Percentiles rank a stretch among this genome's conserved stretches.
Evolutionary conservation across 768 basidiomycete species (phyloP).

Genomic region (Mycena pura): DNA sequence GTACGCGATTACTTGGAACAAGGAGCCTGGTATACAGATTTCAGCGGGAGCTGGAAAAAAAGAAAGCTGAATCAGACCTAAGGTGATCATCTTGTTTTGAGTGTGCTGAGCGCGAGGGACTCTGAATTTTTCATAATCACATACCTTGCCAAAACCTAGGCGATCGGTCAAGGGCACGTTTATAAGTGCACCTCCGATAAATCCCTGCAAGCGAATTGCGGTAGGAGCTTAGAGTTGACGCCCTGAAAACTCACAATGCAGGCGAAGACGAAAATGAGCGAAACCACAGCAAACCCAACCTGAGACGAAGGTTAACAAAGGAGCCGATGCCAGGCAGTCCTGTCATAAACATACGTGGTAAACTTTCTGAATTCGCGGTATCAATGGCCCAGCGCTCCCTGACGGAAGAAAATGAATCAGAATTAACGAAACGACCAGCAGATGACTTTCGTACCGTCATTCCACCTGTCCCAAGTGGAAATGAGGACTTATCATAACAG

Average conservation of each 20-base stretch:
- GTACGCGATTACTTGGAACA: slow-evolving; percentile 61
- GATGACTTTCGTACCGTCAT: slow-evolving; percentile 3
- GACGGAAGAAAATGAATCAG: background rate
- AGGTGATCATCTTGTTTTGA: slow-evolving; percentile 1
- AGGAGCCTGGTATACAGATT: slow-evolving; percentile 47
- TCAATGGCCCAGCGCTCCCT: slow-evolving; percentile 20
- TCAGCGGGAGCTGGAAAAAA: background rate
- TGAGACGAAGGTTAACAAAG: slow-evolving; percentile 25
- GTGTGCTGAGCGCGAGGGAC: background rate
- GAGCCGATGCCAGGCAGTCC: background rate
- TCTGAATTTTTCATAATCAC: background rate
- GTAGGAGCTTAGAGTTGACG: slow-evolving; percentile 18
- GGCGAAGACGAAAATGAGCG: slow-evolving; percentile 60
- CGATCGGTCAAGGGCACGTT: slow-evolving; percentile 55
- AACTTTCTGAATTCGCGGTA: slow-evolving; percentile 22
- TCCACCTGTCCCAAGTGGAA: background rate
- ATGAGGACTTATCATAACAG: background rate
- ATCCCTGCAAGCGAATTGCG: slow-evolving; percentile 44
- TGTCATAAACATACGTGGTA: slow-evolving; percentile 11
- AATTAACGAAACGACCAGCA: background rate
- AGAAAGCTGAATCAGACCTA: background rate
- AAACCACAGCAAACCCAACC: slow-evolving; percentile 61
- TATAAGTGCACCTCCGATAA: slow-evolving; percentile 48
- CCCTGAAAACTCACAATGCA: slow-evolving; percentile 43
- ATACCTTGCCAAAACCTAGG: slow-evolving; percentile 53